These are phyloP conservation scores for Pestalotiopsis fici DNA, from an alignment of 2,329 filamentous ascomycete species.

Conservation along the genomic window DNA sequence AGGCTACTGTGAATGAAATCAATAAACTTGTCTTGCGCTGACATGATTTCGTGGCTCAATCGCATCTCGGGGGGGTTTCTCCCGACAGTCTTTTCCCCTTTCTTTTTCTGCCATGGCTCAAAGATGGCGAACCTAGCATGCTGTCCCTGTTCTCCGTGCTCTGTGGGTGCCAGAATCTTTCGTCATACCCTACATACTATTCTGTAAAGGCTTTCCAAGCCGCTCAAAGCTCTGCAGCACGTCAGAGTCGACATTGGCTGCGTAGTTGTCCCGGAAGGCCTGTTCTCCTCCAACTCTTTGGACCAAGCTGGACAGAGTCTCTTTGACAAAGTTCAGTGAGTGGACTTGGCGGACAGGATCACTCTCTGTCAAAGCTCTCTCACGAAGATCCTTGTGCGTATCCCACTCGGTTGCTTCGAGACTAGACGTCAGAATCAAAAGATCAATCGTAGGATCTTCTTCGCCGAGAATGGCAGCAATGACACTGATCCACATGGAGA, in stretches of 20 bases:
- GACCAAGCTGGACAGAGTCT: constrained; percentile 61
- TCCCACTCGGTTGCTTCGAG: constrained; percentile 52
- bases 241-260: constrained; percentile 74
- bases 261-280: constrained; percentile 67
- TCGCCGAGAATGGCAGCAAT: constrained; percentile 65
- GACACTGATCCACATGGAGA: constrained; percentile 74
- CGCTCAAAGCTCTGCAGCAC: constrained; percentile 64
- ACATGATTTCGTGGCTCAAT: no score
- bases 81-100: no score
- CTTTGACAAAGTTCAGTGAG: constrained; percentile 63
- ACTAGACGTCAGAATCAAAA: constrained; percentile 46
- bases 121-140: no score
- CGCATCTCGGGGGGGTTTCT: no score
- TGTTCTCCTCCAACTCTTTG: constrained; percentile 63
- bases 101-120: no score
- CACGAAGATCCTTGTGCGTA: constrained; percentile 55
- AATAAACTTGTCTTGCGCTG: no score
- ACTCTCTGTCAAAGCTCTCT: constrained; percentile 51
- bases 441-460: constrained; percentile 48
- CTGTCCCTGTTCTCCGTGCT: not conserved
- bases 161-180: not conserved
- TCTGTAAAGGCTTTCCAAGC: not conserved
- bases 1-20: no score
- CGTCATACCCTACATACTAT: not conserved
- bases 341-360: constrained; percentile 72